A percentile compares a stretch with the other conserved stretches of the same genome.
These are phyloP conservation scores for Isatis tinctoria DNA, from an alignment of 345 rosid genomes.

Conservation along the genomic window DNA sequence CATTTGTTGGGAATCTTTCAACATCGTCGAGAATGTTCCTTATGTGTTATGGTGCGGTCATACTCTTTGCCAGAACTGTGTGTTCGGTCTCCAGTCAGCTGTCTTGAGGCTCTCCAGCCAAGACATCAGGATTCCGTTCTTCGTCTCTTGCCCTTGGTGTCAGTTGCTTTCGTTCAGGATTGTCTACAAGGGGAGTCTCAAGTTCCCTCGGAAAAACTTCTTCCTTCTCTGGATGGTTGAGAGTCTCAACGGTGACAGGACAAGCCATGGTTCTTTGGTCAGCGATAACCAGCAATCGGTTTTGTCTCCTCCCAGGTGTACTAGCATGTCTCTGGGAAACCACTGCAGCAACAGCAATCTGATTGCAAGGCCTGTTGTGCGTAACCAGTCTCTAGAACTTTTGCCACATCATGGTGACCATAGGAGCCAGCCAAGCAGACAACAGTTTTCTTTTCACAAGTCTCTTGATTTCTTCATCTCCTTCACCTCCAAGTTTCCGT, in stretches of 20 bases:
- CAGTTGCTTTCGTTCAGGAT: slow-evolving; percentile 46
- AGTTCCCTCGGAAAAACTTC: slow-evolving; percentile 60
- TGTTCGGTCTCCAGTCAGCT: slow-evolving; percentile 52
- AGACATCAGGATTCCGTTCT: slow-evolving; percentile 49
- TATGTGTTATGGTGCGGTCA: slow-evolving; percentile 72
- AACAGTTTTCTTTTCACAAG: slow-evolving; percentile 41
- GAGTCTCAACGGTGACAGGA: slow-evolving; percentile 53
- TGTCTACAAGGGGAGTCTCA: slow-evolving; percentile 43
- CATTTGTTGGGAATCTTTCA: slow-evolving; percentile 65
- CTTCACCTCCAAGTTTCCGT: slow-evolving; percentile 54
- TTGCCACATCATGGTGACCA: slow-evolving; percentile 13
- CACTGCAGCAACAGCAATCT: slow-evolving; percentile 15
- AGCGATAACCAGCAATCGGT: slow-evolving; percentile 33
- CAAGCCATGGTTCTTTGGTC: slow-evolving; percentile 19
- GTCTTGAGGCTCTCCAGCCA: slow-evolving; percentile 41
- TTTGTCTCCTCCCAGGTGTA: slow-evolving; percentile 26
- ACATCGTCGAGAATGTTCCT: slow-evolving; percentile 71
- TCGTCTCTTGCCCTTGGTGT: slow-evolving; percentile 67
- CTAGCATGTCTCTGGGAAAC: slow-evolving; percentile 29
- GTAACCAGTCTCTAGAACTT: slow-evolving; percentile 21
- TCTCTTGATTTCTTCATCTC: slow-evolving; percentile 55
- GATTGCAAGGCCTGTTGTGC: slow-evolving; percentile 13
- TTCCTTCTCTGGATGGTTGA: slow-evolving; percentile 79
- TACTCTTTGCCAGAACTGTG: slow-evolving; percentile 62
- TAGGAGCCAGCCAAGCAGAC: slow-evolving; percentile 31